phyloP scores from a whole-genome alignment of 208 protist species.

The Trichomonas vaginalis region DNA sequence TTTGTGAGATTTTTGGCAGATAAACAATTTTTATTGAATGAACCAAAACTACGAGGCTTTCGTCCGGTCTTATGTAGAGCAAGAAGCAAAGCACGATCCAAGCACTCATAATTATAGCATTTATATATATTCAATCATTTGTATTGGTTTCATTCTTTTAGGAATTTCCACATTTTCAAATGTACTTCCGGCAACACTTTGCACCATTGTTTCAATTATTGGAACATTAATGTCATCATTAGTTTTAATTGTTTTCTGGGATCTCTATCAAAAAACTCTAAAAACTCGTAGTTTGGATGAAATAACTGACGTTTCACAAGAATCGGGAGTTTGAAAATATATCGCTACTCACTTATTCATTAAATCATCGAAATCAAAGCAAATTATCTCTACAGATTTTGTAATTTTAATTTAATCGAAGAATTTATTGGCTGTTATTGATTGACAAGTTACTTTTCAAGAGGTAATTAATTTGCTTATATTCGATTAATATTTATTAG shows the following conservation, averaged over 20 bases:
- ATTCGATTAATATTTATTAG: no score
- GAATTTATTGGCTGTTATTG: no score
- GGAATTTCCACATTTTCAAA: background rate
- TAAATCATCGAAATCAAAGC: no score
- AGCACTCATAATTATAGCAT: background rate
- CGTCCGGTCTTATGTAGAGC: background rate
- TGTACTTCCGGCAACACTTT: background rate
- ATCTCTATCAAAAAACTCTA: background rate
- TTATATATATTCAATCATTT: background rate
- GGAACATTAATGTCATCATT: background rate
- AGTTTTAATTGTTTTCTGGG: background rate
- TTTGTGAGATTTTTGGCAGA: no score
- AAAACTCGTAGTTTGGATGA: background rate
- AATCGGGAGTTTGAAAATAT: no score
- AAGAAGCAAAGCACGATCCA: background rate
- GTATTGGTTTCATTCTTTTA: background rate
- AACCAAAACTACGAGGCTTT: background rate
- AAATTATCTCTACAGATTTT: no score
- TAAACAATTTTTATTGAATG: no score
- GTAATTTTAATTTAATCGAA: no score
- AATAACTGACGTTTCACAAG: background rate
- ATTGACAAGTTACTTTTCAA: no score
- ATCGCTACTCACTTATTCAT: no score
- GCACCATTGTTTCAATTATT: background rate
- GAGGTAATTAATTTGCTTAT: no score